phyloP scores from a whole-genome alignment of 768 basidiomycete genomes.

The Suillus clintonianus region DNA sequence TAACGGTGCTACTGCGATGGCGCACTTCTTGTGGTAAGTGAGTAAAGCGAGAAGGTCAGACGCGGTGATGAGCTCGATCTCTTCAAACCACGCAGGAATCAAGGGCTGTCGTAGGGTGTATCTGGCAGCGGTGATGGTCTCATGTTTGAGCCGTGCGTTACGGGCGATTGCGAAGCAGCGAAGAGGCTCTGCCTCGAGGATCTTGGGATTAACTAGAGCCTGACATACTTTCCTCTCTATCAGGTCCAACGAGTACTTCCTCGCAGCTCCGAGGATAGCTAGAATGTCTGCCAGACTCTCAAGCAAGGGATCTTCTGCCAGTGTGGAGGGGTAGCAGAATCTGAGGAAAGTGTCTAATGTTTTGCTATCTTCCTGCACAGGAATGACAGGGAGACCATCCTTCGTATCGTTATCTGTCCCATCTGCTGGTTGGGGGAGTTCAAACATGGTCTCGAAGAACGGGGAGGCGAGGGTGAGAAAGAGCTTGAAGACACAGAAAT shows the following conservation, averaged over 20 bases:
- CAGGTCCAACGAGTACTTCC: constrained; percentile 43
- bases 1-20: background rate
- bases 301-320: background rate
- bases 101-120: constrained; percentile 24
- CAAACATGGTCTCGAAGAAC: background rate
- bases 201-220: constrained; percentile 11
- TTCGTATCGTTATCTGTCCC: background rate
- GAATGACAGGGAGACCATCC: constrained; percentile 1
- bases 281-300: background rate
- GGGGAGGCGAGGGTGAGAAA: constrained; percentile 28
- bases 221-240: constrained; percentile 25
- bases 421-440: background rate
- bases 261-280: constrained; percentile 34
- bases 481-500: constrained; percentile 24
- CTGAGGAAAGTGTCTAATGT: constrained; percentile 18
- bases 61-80: constrained; percentile 22
- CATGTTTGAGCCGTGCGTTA: constrained; percentile 18
- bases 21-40: constrained; percentile 10
- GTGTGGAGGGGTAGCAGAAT: constrained; percentile 13
- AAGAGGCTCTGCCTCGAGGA: constrained; percentile 19
- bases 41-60: constrained; percentile 18
- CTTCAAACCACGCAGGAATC: constrained; percentile 14
- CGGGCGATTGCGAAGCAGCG: constrained; percentile 29
- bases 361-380: constrained; percentile 10
- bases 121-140: constrained; percentile 22